A percentile compares a stretch with the other conserved stretches of the same genome.
These are phyloP conservation scores for Glycine latifolia DNA, from an alignment of 306 rosid genomes.

Conservation along the genomic window DNA sequence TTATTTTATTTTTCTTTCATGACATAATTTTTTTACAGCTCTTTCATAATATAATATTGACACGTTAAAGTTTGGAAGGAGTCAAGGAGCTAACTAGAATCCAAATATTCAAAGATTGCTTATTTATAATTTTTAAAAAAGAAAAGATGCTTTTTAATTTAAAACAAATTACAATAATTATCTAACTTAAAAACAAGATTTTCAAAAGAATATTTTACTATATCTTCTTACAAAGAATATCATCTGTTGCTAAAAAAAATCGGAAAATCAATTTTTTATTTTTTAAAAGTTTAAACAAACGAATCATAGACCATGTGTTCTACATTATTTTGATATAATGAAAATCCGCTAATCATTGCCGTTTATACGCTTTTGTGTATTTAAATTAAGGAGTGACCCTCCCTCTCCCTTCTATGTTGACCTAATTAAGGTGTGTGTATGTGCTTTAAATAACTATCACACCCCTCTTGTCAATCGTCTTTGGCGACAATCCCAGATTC, in stretches of 20 bases:
- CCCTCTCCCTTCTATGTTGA: not conserved
- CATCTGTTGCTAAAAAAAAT: not conserved
- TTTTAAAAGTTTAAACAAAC: not conserved
- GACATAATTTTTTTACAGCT: too few relatives aligned
- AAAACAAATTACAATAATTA: too few relatives aligned
- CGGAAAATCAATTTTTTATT: not conserved
- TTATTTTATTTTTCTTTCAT: too few relatives aligned
- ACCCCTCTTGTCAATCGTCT: not conserved
- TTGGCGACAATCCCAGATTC: not conserved
- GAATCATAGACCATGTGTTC: not conserved
- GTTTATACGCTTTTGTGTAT: not conserved
- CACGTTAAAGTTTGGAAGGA: too few relatives aligned
- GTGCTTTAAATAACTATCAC: not conserved
- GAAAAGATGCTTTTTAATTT: too few relatives aligned
- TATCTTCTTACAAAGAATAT: not conserved
- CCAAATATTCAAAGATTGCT: too few relatives aligned
- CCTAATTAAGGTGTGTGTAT: not conserved
- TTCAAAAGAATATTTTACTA: not conserved
- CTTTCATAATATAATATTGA: too few relatives aligned
- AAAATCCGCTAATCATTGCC: not conserved
- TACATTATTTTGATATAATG: not conserved
- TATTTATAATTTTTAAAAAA: too few relatives aligned
- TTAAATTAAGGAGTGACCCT: too few relatives aligned
- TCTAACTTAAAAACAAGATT: too few relatives aligned
- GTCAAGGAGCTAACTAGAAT: too few relatives aligned